Evolutionary conservation across 495 filamentous ascomycete species (phyloP).

Genomic region (Xeromyces bisporus): DNA sequence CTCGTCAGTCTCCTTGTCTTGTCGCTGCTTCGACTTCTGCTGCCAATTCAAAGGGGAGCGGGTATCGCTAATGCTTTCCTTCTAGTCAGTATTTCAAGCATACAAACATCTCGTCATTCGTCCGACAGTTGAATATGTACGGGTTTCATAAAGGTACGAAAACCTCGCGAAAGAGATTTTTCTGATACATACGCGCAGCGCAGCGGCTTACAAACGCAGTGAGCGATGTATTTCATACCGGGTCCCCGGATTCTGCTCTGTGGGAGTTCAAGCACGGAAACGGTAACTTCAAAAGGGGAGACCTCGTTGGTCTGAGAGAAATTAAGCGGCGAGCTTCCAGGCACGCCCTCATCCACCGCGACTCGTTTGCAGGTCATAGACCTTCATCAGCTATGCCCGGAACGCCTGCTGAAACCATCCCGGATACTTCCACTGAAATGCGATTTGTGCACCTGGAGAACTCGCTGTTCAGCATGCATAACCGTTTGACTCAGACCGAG

Average conservation of each 20-base stretch:
- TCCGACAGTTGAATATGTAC: slow-evolving; percentile 97
- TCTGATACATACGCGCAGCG: neutral
- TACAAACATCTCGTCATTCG: slow-evolving; percentile 97
- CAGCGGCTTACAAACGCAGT: slow-evolving; percentile 32
- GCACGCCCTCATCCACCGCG: slow-evolving; percentile 86
- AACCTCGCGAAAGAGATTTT: neutral
- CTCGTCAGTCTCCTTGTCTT: slow-evolving; percentile 45
- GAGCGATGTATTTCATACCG: slow-evolving; percentile 96
- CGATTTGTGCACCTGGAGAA: slow-evolving; percentile 66
- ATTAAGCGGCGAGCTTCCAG: slow-evolving; percentile 95
- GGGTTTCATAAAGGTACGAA: slow-evolving; percentile 93
- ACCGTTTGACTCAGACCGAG: slow-evolving; percentile 62
- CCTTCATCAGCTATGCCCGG: slow-evolving; percentile 57
- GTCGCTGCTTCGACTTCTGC: slow-evolving; percentile 8
- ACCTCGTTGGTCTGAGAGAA: slow-evolving; percentile 78
- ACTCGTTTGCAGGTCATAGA: slow-evolving; percentile 74
- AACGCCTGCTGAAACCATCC: slow-evolving; percentile 67
- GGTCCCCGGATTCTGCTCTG: slow-evolving; percentile 82
- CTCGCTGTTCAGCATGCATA: slow-evolving; percentile 61
- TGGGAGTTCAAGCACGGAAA: slow-evolving; percentile 99
- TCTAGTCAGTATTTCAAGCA: slow-evolving; percentile 91
- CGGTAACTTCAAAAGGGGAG: slow-evolving; percentile 90
- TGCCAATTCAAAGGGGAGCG: too few species aligned
- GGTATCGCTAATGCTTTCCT: slow-evolving; percentile 13
- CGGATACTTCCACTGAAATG: slow-evolving; percentile 58